Evolutionary conservation across 2,329 filamentous ascomycete genomes (phyloP), one percentile per base, ranked within the genome.

Genomic region (Colletotrichum scovillei): DNA sequence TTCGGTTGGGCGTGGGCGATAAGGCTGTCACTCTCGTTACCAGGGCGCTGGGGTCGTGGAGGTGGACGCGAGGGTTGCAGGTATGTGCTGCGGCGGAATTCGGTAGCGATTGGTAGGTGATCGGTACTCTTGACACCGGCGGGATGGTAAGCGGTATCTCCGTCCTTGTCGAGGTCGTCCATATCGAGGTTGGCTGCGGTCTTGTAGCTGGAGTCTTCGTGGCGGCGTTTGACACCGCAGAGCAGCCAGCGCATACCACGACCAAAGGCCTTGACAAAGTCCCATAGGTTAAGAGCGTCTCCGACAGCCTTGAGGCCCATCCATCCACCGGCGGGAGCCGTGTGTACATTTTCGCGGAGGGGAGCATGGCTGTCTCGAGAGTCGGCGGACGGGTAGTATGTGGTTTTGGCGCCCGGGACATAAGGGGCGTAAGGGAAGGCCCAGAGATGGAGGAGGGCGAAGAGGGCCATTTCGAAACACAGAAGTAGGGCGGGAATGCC

Each of bases 381-480:
- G 74, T 86, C 84, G 64, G 86, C 80, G 65, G 81, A 77, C 55
- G 88, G 87, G 73, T 89, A 89, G 71, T 84, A 87, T n/a, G 81
- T 82, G 38, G 80, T 77, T 63, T 83, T 86, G 24, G 85, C 84
- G 32, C 80, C 79, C 24, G 82, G 82, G 26, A 82, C 85, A 81
- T 97, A 98, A 1, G 91, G 91, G 69, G 88, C 87, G 86, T 92
- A 97, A 1, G 93, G 89, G 79, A 97, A 98, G 2, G 95, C 94
- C 87, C 92, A 97, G 19, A 97, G 83, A 81, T 97, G 95, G 66
- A 97, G 83, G 57, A 95, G 79, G 22, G 93, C 86, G 78, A 97
- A 97, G 35, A 94, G 84, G 9, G 93, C 90, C 95, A 97, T 97
- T 82, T 97, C 95, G 53, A 97, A 85, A 79, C 93, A 95, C 28